Evolutionary conservation across 305 asterid species (phyloP).

Genomic region (Fraxinus ornus): DNA sequence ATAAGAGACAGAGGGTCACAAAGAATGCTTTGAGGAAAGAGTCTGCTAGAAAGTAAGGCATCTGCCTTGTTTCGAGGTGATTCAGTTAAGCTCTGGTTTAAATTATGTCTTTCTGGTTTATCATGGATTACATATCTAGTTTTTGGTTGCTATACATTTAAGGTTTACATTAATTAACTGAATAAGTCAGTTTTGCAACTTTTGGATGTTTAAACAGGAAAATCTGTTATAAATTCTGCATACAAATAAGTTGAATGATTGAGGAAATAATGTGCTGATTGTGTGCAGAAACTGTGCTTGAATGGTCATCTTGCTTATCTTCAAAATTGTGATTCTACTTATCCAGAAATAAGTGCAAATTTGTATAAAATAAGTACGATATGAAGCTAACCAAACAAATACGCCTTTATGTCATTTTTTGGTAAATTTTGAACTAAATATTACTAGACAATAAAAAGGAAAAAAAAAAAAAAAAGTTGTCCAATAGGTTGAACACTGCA

Average conservation of each 20-base stretch:
- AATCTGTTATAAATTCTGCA: not conserved
- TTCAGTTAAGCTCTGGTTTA: not conserved
- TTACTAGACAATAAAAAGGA: not conserved
- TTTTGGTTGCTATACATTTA: not conserved
- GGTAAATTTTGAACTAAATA: not conserved
- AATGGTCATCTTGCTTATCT: not conserved
- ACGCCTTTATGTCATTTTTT: not conserved
- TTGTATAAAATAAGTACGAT: not conserved
- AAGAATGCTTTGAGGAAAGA: constrained; percentile 32
- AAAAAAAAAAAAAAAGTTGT: not conserved
- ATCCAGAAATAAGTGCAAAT: not conserved
- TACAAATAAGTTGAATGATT: not conserved
- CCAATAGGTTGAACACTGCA: not conserved
- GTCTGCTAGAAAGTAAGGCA: constrained; percentile 22
- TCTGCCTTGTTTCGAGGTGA: not conserved
- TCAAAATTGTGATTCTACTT: not conserved
- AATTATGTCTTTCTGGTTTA: not conserved
- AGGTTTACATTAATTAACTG: not conserved
- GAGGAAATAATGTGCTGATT: not conserved
- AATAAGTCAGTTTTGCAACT: constrained; percentile 1
- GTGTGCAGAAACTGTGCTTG: not conserved
- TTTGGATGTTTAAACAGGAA: not conserved
- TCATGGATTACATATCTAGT: not conserved
- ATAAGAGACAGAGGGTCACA: constrained; percentile 39
- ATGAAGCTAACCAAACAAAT: not conserved